Evolutionary conservation across 1,284 basidiomycete genomes (phyloP).

Genomic region (Heterobasidion irregulare): DNA sequence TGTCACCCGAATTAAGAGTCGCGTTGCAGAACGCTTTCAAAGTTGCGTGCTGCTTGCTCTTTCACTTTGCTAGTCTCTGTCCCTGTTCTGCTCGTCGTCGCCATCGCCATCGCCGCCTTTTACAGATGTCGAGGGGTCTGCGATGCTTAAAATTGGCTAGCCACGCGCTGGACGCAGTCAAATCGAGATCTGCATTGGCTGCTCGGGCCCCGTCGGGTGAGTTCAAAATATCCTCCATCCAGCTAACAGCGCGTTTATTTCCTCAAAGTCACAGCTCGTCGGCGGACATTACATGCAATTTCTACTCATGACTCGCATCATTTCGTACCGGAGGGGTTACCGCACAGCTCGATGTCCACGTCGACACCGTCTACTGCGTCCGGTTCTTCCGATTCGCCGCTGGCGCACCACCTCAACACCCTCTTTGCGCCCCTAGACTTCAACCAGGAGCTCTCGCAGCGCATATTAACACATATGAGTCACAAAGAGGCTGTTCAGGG

Average conservation of each 20-base stretch:
- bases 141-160: background rate
- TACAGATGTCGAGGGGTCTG: conserved; percentile 1
- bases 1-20: too few relatives aligned
- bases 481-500: conserved; percentile 55
- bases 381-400: conserved; percentile 12
- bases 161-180: background rate
- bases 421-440: conserved; percentile 63
- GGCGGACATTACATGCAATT: background rate
- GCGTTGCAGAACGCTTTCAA: too few relatives aligned
- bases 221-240: background rate
- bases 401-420: conserved; percentile 47
- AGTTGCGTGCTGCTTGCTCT: background rate
- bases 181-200: background rate
- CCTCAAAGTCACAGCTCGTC: background rate
- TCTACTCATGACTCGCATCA: background rate
- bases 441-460: conserved; percentile 55
- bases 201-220: background rate
- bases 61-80: background rate
- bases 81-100: background rate
- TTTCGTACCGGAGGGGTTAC: background rate
- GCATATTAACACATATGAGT: conserved; percentile 69
- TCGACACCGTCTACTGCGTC: background rate
- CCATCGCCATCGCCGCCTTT: background rate
- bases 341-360: background rate
- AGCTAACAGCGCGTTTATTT: background rate